Percentiles rank a stretch among this genome's conserved stretches.
Evolutionary conservation across 768 basidiomycete genomes (phyloP).

Genomic region (Termitomyces sp.): DNA sequence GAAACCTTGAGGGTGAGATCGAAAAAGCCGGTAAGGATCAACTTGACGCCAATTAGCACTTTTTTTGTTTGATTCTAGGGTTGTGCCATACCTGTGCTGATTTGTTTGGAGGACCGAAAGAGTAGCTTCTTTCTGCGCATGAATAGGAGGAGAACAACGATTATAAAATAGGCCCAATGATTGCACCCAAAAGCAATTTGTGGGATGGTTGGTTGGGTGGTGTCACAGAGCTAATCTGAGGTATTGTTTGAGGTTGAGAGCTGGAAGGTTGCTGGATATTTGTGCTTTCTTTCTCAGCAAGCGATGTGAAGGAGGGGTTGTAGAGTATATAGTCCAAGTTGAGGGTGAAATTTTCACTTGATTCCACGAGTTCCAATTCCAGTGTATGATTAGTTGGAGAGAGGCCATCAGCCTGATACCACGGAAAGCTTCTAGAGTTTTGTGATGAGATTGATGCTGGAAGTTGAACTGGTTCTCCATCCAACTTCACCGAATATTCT

Average conservation of each 20-base stretch:
- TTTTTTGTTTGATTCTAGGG: neutral
- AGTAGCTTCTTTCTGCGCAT: neutral
- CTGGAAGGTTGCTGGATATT: neutral
- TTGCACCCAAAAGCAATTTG: neutral
- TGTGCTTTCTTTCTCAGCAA: neutral
- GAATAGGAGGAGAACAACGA: too few species aligned
- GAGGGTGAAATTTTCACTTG: too few species aligned
- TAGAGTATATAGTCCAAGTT: neutral
- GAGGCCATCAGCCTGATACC: neutral
- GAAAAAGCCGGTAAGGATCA: neutral
- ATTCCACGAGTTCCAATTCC: neutral
- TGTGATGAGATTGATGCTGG: neutral
- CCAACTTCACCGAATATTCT: rapidly evolving
- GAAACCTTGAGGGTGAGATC: neutral
- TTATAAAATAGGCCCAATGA: neutral
- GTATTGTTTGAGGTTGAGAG: neutral
- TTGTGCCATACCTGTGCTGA: neutral
- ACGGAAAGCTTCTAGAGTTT: neutral
- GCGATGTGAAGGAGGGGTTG: neutral
- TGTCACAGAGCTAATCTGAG: neutral
- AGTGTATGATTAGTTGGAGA: neutral
- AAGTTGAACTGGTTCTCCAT: neutral
- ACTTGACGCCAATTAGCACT: neutral
- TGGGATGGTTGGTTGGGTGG: neutral
- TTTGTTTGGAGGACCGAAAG: neutral